These are phyloP conservation scores for Phyllosticta citribraziliensis DNA, from an alignment of 2,329 filamentous ascomycete genomes.

Conservation along the genomic window DNA sequence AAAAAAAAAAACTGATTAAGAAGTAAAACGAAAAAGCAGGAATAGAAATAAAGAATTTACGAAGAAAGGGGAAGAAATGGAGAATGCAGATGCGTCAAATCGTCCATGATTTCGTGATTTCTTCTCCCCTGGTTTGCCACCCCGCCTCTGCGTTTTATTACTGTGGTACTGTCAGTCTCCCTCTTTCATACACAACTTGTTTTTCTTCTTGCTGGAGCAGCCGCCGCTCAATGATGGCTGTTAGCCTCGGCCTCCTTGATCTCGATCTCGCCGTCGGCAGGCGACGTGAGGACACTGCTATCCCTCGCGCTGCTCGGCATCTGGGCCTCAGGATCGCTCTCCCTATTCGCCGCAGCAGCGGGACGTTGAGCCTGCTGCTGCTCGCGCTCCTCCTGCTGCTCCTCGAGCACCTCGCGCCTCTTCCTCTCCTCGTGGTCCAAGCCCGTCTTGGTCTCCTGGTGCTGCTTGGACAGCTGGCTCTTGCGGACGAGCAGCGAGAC, in stretches of 20 bases:
- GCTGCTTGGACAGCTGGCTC: constrained; percentile 33
- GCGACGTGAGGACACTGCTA: neutral
- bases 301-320: neutral
- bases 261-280: neutral
- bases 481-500: constrained; percentile 31
- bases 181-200: too few species aligned
- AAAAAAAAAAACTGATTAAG: too few species aligned
- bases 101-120: too few species aligned
- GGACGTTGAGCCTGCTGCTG: neutral
- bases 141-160: too few species aligned
- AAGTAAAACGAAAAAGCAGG: too few species aligned
- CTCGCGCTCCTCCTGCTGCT: neutral
- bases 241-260: neutral
- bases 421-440: constrained; percentile 32
- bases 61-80: too few species aligned
- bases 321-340: neutral
- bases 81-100: too few species aligned
- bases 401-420: neutral
- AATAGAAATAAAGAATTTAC: too few species aligned
- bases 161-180: too few species aligned
- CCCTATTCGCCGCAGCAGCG: neutral
- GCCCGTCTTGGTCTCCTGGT: constrained; percentile 41
- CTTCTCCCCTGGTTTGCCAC: too few species aligned
- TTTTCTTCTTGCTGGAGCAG: too few species aligned
- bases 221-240: neutral